Conservation (phyloP, 106 monocot genomes). For the Dendrobium nobile region DNA sequence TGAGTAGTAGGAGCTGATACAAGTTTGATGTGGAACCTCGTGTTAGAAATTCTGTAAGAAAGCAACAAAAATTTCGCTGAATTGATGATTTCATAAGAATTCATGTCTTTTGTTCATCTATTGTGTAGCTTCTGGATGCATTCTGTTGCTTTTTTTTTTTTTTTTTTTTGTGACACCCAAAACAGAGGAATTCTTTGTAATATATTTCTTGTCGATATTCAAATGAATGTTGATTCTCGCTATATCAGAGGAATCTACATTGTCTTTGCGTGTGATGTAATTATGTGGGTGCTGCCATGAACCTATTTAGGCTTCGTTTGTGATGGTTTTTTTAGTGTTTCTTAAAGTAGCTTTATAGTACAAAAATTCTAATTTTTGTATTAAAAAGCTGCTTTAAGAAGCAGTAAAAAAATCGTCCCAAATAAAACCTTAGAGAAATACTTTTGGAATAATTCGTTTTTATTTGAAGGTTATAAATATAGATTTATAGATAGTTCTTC, state of each 20-base stretch:
- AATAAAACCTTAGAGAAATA: neutral
- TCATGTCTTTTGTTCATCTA: neutral
- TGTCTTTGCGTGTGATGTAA: neutral
- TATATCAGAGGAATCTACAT: neutral
- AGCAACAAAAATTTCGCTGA: neutral
- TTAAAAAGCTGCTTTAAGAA: too few species aligned
- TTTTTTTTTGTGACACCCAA: neutral
- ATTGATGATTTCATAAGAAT: neutral
- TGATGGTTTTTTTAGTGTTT: too few species aligned
- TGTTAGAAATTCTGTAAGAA: neutral
- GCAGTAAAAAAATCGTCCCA: too few species aligned
- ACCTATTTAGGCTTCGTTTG: neutral
- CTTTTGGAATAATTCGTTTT: neutral
- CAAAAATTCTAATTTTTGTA: too few species aligned
- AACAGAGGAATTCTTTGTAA: neutral
- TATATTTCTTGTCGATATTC: neutral
- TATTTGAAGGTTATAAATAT: neutral
- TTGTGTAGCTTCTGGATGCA: neutral
- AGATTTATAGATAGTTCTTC: neutral
- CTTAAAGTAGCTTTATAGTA: too few species aligned
- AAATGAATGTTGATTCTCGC: neutral
- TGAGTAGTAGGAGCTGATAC: conserved; percentile 1
- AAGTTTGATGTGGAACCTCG: neutral
- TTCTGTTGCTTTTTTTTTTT: neutral
- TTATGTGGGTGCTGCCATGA: neutral